Percentiles rank a stretch among this genome's conserved stretches.
phyloP scores from a whole-genome alignment of 768 basidiomycete species.

The Rhodocollybia butyracea region DNA sequence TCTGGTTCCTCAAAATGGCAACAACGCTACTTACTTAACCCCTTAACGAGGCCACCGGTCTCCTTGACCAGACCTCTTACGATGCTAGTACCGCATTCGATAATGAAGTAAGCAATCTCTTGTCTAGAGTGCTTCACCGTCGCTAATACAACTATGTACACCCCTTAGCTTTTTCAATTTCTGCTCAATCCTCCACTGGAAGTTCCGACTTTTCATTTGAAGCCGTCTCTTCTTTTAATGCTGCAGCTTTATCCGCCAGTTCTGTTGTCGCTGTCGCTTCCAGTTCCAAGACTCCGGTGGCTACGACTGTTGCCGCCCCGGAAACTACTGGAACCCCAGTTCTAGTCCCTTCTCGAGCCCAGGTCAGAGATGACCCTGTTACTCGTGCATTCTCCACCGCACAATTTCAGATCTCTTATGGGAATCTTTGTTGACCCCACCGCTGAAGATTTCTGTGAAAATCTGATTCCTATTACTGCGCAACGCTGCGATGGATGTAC shows the following conservation, averaged over 20 bases:
- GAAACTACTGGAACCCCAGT: constrained; percentile 5
- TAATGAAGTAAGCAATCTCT: constrained; percentile 8
- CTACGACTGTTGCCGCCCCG: background rate
- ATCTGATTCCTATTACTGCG: constrained; percentile 16
- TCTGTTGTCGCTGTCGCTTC: background rate
- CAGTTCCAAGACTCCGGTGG: background rate
- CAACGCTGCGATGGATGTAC: constrained; percentile 16
- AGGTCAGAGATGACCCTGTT: constrained; percentile 18
- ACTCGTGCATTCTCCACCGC: constrained; percentile 19
- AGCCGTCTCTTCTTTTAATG: background rate
- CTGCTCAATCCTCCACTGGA: constrained; percentile 1
- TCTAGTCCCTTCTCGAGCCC: constrained; percentile 15
- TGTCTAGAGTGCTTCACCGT: background rate
- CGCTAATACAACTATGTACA: no score
- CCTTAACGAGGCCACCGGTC: constrained; percentile 11
- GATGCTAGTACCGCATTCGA: constrained; percentile 12
- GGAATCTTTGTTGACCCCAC: constrained; percentile 12
- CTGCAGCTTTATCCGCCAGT: background rate
- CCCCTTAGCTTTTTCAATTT: constrained; percentile 17
- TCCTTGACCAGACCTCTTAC: constrained; percentile 18
- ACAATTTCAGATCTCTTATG: constrained; percentile 15
- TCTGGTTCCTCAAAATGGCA: constrained; percentile 16
- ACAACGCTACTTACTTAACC: constrained; percentile 14
- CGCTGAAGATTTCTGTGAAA: constrained; percentile 19
- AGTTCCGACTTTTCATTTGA: background rate